Percentiles rank a stretch among this genome's conserved stretches.
Conservation (phyloP, 208 protist genomes). For the Trypanosoma vivax region DNA sequence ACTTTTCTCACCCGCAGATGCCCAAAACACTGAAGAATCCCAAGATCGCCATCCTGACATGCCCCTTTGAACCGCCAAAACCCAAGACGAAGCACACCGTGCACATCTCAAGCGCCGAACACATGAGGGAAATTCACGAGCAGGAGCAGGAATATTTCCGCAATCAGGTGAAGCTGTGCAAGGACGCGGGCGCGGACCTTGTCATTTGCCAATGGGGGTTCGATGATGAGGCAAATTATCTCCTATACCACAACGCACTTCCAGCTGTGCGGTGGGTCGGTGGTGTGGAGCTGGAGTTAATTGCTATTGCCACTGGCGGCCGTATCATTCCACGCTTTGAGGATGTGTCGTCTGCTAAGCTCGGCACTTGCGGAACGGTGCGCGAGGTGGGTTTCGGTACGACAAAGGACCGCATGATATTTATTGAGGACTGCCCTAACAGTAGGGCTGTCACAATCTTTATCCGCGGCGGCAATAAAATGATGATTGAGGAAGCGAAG, state of each 20-base stretch:
- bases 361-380: conserved; percentile 91
- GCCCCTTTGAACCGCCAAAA: conserved; percentile 99
- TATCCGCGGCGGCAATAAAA: conserved; percentile 99
- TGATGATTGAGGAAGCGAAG: conserved; percentile 99
- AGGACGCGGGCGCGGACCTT: conserved; percentile 96
- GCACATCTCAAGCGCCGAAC: conserved; percentile 92
- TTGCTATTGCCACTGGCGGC: conserved; percentile 99
- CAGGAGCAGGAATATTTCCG: conserved; percentile 99
- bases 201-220: conserved; percentile 99
- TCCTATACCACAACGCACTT: conserved; percentile 98
- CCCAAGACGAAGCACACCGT: conserved; percentile 99
- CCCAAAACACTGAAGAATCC: conserved; percentile 93
- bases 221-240: conserved; percentile 99
- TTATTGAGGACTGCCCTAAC: conserved; percentile 99
- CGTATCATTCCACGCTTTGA: conserved; percentile 99
- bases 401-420: conserved; percentile 98
- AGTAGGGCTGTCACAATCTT: conserved; percentile 99
- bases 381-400: conserved; percentile 94
- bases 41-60: conserved; percentile 99
- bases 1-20: conserved; percentile 98
- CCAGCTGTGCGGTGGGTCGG: conserved; percentile 99
- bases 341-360: conserved; percentile 96
- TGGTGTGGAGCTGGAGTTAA: conserved; percentile 99
- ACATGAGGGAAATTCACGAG: conserved; percentile 94
- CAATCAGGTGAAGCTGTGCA: conserved; percentile 89